These are phyloP conservation scores for Podospora pseudoanserina DNA, from an alignment of 495 filamentous ascomycete genomes.

Conservation along the genomic window DNA sequence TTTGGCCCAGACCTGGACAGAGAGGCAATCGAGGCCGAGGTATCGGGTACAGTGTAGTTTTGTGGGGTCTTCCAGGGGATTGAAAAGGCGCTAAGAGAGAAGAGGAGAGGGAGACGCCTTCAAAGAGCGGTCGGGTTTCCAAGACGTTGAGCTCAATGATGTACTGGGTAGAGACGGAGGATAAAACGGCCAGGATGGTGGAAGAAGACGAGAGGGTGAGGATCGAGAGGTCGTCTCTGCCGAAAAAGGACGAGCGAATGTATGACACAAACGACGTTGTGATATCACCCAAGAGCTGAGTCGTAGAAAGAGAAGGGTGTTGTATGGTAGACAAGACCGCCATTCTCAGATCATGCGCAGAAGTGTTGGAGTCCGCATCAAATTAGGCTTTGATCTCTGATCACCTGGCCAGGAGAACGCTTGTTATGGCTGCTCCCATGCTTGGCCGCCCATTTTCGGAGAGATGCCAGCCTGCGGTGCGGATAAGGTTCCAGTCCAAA, in stretches of 20 bases:
- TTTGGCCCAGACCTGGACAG: neutral
- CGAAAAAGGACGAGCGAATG: conserved; percentile 14
- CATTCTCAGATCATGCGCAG: neutral
- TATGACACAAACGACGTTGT: conserved; percentile 10
- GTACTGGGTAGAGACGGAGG: conserved; percentile 21
- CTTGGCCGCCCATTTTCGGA: conserved; percentile 60
- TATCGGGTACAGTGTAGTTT: conserved; percentile 55
- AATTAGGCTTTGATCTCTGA: conserved; percentile 19
- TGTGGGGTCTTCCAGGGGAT: conserved; percentile 16
- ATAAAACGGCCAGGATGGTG: conserved; percentile 47
- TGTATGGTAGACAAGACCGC: conserved; percentile 42
- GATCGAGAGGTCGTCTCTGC: conserved; percentile 36
- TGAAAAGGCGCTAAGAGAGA: conserved; percentile 39
- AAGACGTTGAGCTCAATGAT: conserved; percentile 55
- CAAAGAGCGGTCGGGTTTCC: conserved; percentile 63
- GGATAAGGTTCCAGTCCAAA: conserved; percentile 46
- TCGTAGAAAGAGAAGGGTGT: conserved; percentile 54
- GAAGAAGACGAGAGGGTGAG: conserved; percentile 60
- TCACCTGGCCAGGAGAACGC: conserved; percentile 47
- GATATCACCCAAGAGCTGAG: conserved; percentile 20
- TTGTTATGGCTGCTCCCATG: conserved; percentile 59
- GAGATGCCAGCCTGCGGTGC: conserved; percentile 61
- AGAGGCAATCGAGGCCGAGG: conserved; percentile 53
- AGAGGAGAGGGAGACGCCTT: conserved; percentile 57
- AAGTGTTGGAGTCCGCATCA: neutral